These are phyloP conservation scores for Elymus sibiricus DNA, from an alignment of 176 grass and related monocot species.

Conservation along the genomic window DNA sequence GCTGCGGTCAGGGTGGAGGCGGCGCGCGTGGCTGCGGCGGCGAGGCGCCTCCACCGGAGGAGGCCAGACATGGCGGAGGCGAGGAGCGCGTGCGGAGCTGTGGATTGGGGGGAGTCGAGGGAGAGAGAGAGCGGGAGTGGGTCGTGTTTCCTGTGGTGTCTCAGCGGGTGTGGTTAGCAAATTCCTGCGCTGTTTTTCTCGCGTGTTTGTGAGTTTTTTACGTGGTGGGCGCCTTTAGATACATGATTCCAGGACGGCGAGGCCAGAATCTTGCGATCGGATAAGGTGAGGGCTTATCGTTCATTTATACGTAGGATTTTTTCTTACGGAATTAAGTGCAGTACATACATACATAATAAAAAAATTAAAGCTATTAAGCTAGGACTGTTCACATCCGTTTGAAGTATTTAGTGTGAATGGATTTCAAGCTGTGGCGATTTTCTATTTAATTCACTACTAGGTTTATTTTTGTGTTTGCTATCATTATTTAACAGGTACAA, in stretches of 20 bases:
- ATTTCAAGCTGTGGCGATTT: too few species aligned
- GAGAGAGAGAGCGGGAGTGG: not conserved
- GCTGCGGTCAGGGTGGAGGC: slow-evolving; percentile 35
- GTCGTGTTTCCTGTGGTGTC: slow-evolving; percentile 19
- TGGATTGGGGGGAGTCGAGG: not conserved
- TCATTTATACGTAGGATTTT: too few species aligned
- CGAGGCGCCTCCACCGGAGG: slow-evolving; percentile 77
- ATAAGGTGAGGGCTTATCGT: slow-evolving; percentile 22
- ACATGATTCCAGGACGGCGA: slow-evolving; percentile 4
- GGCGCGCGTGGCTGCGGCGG: slow-evolving; percentile 56
- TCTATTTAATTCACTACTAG: too few species aligned
- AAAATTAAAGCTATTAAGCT: too few species aligned
- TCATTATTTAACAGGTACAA: too few species aligned
- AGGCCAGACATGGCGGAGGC: slow-evolving; percentile 62
- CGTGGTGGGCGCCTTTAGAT: not conserved
- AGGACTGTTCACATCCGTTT: too few species aligned
- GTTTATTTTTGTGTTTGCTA: too few species aligned
- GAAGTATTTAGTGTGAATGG: too few species aligned
- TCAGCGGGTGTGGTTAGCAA: slow-evolving; percentile 28
- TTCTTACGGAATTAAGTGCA: too few species aligned
- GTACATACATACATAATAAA: too few species aligned
- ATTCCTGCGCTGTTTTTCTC: not conserved
- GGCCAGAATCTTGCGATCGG: slow-evolving; percentile 10
- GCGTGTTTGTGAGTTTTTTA: slow-evolving; percentile 1
- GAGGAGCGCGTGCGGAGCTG: slow-evolving; percentile 3